Evolutionary conservation across 78 protist genomes (phyloP), one percentile per base, ranked within the genome.

Genomic region (Dictyostelium brefeldianum): DNA sequence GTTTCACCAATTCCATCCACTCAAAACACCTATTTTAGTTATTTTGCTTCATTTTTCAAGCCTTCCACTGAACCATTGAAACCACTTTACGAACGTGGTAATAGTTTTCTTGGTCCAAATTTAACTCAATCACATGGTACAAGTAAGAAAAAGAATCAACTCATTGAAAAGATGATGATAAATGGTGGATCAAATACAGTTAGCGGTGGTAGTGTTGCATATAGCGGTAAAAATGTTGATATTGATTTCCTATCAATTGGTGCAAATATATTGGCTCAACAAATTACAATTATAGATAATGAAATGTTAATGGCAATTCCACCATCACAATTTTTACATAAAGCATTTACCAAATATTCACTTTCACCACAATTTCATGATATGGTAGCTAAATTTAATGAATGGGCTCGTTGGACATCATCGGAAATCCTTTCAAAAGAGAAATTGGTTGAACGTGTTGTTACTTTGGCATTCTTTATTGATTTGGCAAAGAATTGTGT

Each of bases 301-400:
- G 93, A 87, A 27, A 17, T 87, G 83, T 87, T 87, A 12, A 56
- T 78, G 25, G 71, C 93, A 12, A 87, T 87, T 36, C 93, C 90
- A 36, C 79, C 59, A 50, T 48, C 81, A 7, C 93, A 87, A 65
- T 87, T 87, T 81, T 81, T 87, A 17, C 93, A 87, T 74, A 77
- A 77, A 27, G 67, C 78, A 20, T 87, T 78, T 65, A 77, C 93
- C 47, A 87, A 87, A n/a, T 56, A 25, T 0, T 65, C 69, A 17
- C 11, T 1, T 20, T 87, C 93, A 29, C 93, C 83, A 9, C 81
- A 87, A 50, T 87, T 77, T 75, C 93, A 87, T 14, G 36, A 78
- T 29, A 87, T 87, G 93, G 93, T 87, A 6, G 62, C 29, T 6
- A 74, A 65, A 27, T 87, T 87, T 43, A 87, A 87, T n/a, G 78